phyloP scores from a whole-genome alignment of 179 eudicot genomes.

The Sideroxylon spinosum region DNA sequence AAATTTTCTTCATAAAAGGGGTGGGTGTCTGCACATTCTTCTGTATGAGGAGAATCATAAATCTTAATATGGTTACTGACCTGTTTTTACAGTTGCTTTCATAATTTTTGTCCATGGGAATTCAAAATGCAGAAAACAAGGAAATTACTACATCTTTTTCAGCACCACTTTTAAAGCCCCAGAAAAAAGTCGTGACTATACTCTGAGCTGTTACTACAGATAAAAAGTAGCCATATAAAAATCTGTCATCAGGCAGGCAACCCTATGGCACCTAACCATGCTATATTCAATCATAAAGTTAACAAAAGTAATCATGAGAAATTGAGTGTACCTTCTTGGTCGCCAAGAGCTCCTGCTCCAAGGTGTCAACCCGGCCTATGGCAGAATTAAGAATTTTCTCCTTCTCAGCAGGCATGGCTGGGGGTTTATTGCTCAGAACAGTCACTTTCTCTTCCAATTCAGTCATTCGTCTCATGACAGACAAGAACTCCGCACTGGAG shows the following conservation, averaged over 20 bases:
- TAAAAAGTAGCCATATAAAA: neutral
- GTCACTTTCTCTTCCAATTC: constrained; percentile 73
- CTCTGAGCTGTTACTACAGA: neutral
- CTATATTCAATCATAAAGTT: no score
- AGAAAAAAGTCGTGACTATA: neutral
- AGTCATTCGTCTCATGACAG: constrained; percentile 67
- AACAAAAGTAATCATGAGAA: neutral
- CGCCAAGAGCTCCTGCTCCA: constrained; percentile 69
- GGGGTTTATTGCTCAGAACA: constrained; percentile 46
- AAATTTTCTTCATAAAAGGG: neutral
- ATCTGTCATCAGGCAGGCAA: neutral
- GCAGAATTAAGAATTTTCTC: constrained; percentile 76
- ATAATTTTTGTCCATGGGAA: neutral
- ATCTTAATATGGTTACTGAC: neutral
- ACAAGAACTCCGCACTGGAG: constrained; percentile 49
- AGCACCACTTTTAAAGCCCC: neutral
- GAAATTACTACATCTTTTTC: neutral
- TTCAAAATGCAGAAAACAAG: neutral
- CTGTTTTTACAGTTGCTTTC: neutral
- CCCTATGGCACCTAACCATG: no score
- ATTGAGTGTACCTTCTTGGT: constrained; percentile 58
- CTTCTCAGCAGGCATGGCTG: constrained; percentile 67
- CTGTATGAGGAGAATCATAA: neutral
- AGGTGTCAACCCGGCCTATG: constrained; percentile 48
- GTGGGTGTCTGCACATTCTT: neutral